A percentile compares a stretch with the other conserved stretches of the same genome.
Conservation (phyloP, 2,329 filamentous ascomycete genomes). For the Sarocladium kiliense region DNA sequence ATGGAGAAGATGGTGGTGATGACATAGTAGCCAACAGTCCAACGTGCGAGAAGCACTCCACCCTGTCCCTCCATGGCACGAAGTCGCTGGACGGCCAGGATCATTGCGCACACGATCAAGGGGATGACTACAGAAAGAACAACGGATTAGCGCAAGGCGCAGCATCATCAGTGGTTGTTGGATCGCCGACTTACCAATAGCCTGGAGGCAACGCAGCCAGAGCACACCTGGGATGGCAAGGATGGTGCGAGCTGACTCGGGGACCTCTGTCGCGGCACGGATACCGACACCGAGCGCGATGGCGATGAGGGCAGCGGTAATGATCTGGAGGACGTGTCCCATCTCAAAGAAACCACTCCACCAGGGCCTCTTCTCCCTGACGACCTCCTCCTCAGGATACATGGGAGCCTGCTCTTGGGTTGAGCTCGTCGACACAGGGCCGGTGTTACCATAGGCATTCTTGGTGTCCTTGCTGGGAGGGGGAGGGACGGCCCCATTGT, state of each 20-base stretch:
- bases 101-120: slow-evolving; percentile 7
- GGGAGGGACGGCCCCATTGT: not conserved
- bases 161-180: not conserved
- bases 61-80: slow-evolving; percentile 39
- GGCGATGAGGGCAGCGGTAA: slow-evolving; percentile 39
- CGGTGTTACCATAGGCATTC: slow-evolving; percentile 11
- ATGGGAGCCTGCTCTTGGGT: slow-evolving; percentile 12
- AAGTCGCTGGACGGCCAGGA: slow-evolving; percentile 5
- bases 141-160: not conserved
- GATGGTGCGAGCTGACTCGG: slow-evolving; percentile 33
- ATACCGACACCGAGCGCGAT: slow-evolving; percentile 44
- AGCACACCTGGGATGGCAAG: slow-evolving; percentile 42
- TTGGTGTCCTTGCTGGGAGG: slow-evolving; percentile 16
- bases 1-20: slow-evolving; percentile 45
- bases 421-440: slow-evolving; percentile 16
- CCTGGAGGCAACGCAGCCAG: slow-evolving; percentile 44
- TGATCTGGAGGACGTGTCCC: slow-evolving; percentile 44
- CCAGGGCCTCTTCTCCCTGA: slow-evolving; percentile 24
- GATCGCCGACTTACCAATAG: slow-evolving; percentile 36
- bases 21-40: slow-evolving; percentile 47
- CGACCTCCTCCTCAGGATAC: slow-evolving; percentile 11
- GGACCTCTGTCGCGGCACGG: slow-evolving; percentile 36
- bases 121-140: slow-evolving; percentile 29
- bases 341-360: slow-evolving; percentile 23
- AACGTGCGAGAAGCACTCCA: slow-evolving; percentile 32